Evolutionary conservation across 495 filamentous ascomycete species (phyloP).

Genomic region (Pyrenopolyporus hunteri): DNA sequence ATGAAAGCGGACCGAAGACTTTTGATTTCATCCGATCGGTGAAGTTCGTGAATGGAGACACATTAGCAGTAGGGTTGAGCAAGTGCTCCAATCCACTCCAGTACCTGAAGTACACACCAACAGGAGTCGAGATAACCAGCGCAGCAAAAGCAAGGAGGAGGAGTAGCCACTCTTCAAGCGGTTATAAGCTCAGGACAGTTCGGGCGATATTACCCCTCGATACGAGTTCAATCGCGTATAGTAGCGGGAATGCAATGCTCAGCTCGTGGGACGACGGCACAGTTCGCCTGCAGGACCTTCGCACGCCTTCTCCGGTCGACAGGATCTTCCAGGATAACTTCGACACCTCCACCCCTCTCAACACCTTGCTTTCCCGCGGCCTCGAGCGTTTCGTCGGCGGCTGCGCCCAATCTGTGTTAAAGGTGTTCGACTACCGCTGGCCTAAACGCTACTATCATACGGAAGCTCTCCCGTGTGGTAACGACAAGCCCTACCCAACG

Average conservation of each 20-base stretch:
- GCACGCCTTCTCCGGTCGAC: conserved; percentile 46
- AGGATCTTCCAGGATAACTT: conserved; percentile 53
- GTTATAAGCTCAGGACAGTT: conserved; percentile 29
- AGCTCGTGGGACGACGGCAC: conserved; percentile 56
- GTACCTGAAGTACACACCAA: conserved; percentile 47
- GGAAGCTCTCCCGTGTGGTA: conserved; percentile 47
- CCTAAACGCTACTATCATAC: conserved; percentile 52
- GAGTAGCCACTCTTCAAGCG: background rate
- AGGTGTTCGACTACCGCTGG: conserved; percentile 58
- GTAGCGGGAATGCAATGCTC: conserved; percentile 47
- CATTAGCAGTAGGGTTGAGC: conserved; percentile 46
- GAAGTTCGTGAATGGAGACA: conserved; percentile 48
- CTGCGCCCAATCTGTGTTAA: conserved; percentile 46
- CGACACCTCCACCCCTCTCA: conserved; percentile 46
- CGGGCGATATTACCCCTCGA: conserved; percentile 49
- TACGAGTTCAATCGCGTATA: conserved; percentile 30
- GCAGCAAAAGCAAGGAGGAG: conserved; percentile 20
- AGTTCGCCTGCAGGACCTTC: conserved; percentile 52
- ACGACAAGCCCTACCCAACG: conserved; percentile 41
- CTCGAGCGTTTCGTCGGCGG: conserved; percentile 52
- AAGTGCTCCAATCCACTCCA: conserved; percentile 46
- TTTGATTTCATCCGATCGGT: conserved; percentile 39
- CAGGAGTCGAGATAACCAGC: conserved; percentile 42
- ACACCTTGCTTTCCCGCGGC: conserved; percentile 50
- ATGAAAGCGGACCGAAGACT: background rate